phyloP scores from a whole-genome alignment of 2,329 filamentous ascomycete genomes.

The Penicillium thymicola region DNA sequence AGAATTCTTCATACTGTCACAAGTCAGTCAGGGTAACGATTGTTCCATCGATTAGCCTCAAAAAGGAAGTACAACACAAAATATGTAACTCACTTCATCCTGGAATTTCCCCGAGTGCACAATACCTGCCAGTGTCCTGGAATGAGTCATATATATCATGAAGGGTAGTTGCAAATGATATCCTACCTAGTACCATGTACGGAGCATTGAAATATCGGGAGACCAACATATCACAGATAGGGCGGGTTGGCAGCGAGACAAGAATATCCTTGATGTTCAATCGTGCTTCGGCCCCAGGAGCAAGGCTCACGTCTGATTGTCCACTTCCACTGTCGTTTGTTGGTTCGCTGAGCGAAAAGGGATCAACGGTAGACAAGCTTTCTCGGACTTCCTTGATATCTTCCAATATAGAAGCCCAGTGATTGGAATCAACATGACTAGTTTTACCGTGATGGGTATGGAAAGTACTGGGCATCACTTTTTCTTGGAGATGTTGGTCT shows the following conservation, averaged over 20 bases:
- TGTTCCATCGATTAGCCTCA: neutral
- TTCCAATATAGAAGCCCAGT: slow-evolving; percentile 14
- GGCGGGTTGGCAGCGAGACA: slow-evolving; percentile 1
- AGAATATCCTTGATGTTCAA: slow-evolving; percentile 4
- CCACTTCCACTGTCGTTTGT: neutral
- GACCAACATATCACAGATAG: slow-evolving; percentile 10
- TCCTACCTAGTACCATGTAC: slow-evolving; percentile 12
- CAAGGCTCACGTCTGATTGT: slow-evolving; percentile 4
- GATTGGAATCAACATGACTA: slow-evolving; percentile 8
- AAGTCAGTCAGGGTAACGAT: neutral
- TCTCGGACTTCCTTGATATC: slow-evolving; percentile 12
- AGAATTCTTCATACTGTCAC: slow-evolving; percentile 18
- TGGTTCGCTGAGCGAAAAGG: neutral
- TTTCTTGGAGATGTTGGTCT: neutral
- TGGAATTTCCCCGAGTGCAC: slow-evolving; percentile 15
- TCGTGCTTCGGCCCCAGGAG: neutral
- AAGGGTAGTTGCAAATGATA: neutral
- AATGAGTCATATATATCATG: neutral
- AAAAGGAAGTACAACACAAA: neutral
- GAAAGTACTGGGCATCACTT: neutral
- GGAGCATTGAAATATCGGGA: slow-evolving; percentile 13
- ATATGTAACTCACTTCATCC: slow-evolving; percentile 5
- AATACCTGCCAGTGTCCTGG: slow-evolving; percentile 1
- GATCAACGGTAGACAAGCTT: neutral
- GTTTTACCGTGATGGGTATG: neutral